A percentile compares a stretch with the other conserved stretches of the same genome.
Conservation (phyloP, 805 yeast species). For the Teunomyces tritomae region DNA sequence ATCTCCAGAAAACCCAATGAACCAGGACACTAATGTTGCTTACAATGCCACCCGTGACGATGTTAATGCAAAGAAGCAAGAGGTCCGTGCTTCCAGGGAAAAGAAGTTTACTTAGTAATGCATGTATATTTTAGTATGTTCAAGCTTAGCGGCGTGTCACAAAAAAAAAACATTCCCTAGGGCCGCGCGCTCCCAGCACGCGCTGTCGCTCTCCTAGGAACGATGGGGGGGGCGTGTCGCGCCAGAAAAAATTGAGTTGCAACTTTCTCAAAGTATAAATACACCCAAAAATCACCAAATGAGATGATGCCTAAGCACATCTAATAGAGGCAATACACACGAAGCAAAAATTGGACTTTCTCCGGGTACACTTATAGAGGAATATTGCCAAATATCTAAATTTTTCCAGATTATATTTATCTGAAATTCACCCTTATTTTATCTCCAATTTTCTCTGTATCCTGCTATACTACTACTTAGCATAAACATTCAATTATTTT, state of each 20-base stretch:
- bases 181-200: constrained; percentile 1
- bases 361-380: background rate
- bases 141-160: background rate
- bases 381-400: background rate
- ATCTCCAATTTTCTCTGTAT: no score
- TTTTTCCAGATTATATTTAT: background rate
- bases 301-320: background rate
- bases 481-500: background rate
- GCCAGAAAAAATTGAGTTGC: constrained; percentile 5
- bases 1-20: constrained; percentile 79
- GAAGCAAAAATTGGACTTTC: constrained; percentile 1
- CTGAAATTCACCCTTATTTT: no score
- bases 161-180: background rate
- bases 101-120: constrained; percentile 18
- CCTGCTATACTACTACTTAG: background rate
- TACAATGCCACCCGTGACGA: constrained; percentile 63
- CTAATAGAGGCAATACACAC: constrained; percentile 1
- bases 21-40: constrained; percentile 62
- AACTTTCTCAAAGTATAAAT: constrained; percentile 13
- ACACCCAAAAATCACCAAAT: constrained; percentile 16
- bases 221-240: constrained; percentile 3
- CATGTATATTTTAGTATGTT: background rate
- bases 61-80: constrained; percentile 43
- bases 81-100: constrained; percentile 51
- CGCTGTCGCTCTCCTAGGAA: background rate